These are phyloP conservation scores for Camellia lanceoleosa DNA, from an alignment of 148 eudicot genomes.

Conservation along the genomic window DNA sequence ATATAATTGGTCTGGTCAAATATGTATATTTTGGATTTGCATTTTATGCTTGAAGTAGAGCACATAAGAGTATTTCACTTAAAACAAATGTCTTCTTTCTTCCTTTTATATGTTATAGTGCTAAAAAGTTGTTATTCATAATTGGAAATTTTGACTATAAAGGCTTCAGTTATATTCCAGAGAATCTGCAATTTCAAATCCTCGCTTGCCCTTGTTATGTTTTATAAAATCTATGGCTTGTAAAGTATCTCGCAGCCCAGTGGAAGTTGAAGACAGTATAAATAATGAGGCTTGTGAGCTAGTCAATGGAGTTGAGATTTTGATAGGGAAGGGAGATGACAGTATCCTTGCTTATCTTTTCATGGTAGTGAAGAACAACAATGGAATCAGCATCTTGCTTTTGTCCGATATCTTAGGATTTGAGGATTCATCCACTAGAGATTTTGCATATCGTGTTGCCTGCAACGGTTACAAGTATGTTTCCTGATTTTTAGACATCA, in stretches of 20 bases:
- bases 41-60: not conserved
- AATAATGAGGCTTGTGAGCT: constrained; percentile 83
- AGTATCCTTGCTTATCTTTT: constrained; percentile 52
- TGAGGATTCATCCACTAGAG: constrained; percentile 69
- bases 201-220: constrained; percentile 16
- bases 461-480: constrained; percentile 97
- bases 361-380: constrained; percentile 90
- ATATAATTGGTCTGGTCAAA: not conserved
- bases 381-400: constrained; percentile 71
- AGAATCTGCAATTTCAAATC: constrained; percentile 33
- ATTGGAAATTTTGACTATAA: constrained; percentile 32
- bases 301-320: constrained; percentile 74
- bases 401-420: constrained; percentile 83
- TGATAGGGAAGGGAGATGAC: constrained; percentile 59
- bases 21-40: not conserved
- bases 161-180: constrained; percentile 71
- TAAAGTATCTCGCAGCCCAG: constrained; percentile 35
- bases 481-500: not conserved
- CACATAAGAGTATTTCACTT: not conserved
- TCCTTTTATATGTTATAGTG: not conserved
- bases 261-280: constrained; percentile 43
- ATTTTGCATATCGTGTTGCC: constrained; percentile 90
- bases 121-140: not conserved
- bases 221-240: constrained; percentile 13
- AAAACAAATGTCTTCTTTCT: not conserved